Base-by-base conservation (phyloP, 2,329 filamentous ascomycete genomes). In the Fusarium beomiforme region DNA sequence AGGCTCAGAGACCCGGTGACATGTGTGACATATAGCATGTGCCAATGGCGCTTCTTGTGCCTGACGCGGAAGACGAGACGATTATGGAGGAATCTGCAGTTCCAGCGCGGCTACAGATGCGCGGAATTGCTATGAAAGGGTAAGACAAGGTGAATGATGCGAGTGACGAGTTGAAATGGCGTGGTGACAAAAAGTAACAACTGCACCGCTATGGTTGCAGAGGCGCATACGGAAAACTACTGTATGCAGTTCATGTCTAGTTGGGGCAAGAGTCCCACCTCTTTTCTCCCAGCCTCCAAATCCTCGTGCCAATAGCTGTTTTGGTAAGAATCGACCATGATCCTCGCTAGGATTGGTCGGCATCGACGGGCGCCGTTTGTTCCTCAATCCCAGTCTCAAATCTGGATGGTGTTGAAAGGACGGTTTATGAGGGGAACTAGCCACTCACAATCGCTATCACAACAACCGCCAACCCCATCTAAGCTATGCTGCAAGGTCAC, bases 81-180 rank as follows among this genome's bases (percentile, higher is more conserved):
- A 64, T 49, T 17, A 19, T 54, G 34, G 23, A 51, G 31, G 53
- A 46, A 62, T 59, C 49, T 19, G 61, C 42, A 56, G 43, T 59
- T 56, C 44, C 49, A 68, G 64, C 49, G 67, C 64, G 64, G 67
- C 43, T 69, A 66, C 46, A 54, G 36, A 50, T 58, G 24, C 19
- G 13, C 24, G 24, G 34, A 24, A 57, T 47, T 31, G 14, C 19
- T 47, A 11, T 51, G 39, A 41, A 19, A 31, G 16, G 13, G 19
- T 12, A n/a, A 26, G 17, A n/a, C 24, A 46, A 51, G 21, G 31
- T 39, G 55, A 49, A 51, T 61, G 67, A 71, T 71, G 69, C 23
- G 56, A 67, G 67, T 71, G 56, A 71, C 63, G 41, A 70, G 68
- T 50, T 67, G 61, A 8, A 64, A 71, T 71, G 67, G 67, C 57